Percentiles rank a stretch among this genome's conserved stretches.
phyloP scores from a whole-genome alignment of 2,329 filamentous ascomycete species.

The Colletotrichum eleusines region DNA sequence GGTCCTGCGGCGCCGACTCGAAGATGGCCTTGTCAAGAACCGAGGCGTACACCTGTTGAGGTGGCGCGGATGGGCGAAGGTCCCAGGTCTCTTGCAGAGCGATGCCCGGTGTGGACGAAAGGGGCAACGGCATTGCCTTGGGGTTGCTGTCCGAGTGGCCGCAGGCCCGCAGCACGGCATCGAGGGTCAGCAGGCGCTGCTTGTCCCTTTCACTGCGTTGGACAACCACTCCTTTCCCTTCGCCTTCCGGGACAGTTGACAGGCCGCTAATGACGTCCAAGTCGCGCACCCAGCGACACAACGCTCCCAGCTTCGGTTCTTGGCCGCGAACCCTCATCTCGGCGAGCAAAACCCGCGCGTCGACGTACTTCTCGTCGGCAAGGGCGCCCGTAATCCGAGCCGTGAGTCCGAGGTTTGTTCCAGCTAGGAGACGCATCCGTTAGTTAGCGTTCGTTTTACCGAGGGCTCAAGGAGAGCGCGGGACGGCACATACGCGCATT shows the following conservation, averaged over 20 bases:
- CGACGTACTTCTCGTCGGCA: slow-evolving; percentile 72
- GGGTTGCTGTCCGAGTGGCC: slow-evolving; percentile 68
- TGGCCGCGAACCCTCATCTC: slow-evolving; percentile 78
- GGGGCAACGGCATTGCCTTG: slow-evolving; percentile 43
- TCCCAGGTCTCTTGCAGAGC: slow-evolving; percentile 73
- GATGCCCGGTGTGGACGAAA: slow-evolving; percentile 57
- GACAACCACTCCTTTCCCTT: slow-evolving; percentile 45
- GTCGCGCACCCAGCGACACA: slow-evolving; percentile 80
- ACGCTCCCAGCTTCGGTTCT: slow-evolving; percentile 74
- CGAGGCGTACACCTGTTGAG: slow-evolving; percentile 64
- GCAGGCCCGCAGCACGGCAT: slow-evolving; percentile 73
- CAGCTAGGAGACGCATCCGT: slow-evolving; percentile 12
- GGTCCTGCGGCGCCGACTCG: slow-evolving; percentile 50
- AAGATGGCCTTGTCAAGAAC: slow-evolving; percentile 71
- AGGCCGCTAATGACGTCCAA: slow-evolving; percentile 76
- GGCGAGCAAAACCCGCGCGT: slow-evolving; percentile 74
- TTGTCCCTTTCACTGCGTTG: slow-evolving; percentile 60
- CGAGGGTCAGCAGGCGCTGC: slow-evolving; percentile 71
- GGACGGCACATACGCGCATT: slow-evolving; percentile 56
- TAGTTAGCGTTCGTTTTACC: neutral
- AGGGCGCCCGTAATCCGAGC: slow-evolving; percentile 75
- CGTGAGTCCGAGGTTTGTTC: slow-evolving; percentile 67
- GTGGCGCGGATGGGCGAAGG: slow-evolving; percentile 57
- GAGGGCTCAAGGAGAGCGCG: neutral
- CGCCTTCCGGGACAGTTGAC: slow-evolving; percentile 64